Conservation (phyloP, 805 yeast species). For the baker's yeast (Saccharomyces cerevisiae) region DNA sequence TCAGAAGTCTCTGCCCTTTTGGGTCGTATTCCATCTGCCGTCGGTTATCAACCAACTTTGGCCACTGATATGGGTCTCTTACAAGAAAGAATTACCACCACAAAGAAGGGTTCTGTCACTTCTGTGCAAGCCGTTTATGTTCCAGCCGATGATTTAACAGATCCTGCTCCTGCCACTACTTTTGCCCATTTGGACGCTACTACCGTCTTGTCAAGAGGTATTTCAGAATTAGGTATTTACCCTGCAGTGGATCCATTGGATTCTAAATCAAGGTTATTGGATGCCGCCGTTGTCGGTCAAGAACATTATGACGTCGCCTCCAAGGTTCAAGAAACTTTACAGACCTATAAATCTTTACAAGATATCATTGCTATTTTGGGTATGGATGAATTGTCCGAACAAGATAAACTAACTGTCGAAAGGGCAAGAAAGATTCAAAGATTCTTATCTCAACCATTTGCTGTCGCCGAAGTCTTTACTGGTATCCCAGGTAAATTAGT, state of each 20-base stretch:
- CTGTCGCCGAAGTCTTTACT: constrained; percentile 99
- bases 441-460: constrained; percentile 99
- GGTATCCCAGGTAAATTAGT: constrained; percentile 98
- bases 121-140: constrained; percentile 99
- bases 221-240: constrained; percentile 99
- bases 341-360: constrained; percentile 98
- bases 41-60: constrained; percentile 99
- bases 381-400: constrained; percentile 99
- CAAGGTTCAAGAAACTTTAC: constrained; percentile 94
- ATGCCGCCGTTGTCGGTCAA: constrained; percentile 94
- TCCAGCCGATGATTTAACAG: constrained; percentile 99
- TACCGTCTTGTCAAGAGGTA: constrained; percentile 98
- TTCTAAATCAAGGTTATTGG: constrained; percentile 97
- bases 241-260: constrained; percentile 99
- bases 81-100: constrained; percentile 99
- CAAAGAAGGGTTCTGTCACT: constrained; percentile 98
- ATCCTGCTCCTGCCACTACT: constrained; percentile 99
- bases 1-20: constrained; percentile 98
- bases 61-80: constrained; percentile 99
- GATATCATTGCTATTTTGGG: constrained; percentile 99
- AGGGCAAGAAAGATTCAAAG: constrained; percentile 99
- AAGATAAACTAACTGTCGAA: constrained; percentile 98
- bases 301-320: constrained; percentile 97
- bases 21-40: constrained; percentile 99
- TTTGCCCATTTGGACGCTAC: constrained; percentile 99